Conservation (phyloP, 257 asterid species). For the Nyctanthes arbortristis region DNA sequence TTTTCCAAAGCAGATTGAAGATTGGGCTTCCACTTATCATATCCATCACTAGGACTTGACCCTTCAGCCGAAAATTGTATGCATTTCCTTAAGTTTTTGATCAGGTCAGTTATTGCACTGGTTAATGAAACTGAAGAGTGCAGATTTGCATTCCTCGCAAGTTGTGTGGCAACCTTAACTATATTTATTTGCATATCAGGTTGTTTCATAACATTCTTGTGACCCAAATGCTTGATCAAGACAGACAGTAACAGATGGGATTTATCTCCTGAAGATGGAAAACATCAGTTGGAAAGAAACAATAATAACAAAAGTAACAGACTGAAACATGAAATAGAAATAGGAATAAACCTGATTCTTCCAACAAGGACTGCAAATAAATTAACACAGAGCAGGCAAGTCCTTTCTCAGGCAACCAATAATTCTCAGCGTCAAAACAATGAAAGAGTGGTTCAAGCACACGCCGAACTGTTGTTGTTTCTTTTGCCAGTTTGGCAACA, state of each 20-base stretch:
- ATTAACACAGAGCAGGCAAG: constrained; percentile 43
- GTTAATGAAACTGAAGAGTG: constrained; percentile 33
- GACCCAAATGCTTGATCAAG: constrained; percentile 55
- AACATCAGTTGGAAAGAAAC: constrained; percentile 4
- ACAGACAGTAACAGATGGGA: constrained; percentile 43
- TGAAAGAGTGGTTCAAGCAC: constrained; percentile 54
- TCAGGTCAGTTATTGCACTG: constrained; percentile 46
- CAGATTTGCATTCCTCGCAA: constrained; percentile 40
- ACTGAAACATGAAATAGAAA: background rate
- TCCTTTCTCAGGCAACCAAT: constrained; percentile 48
- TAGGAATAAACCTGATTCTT: constrained; percentile 44
- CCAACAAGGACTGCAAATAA: constrained; percentile 41
- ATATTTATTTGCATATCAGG: constrained; percentile 38
- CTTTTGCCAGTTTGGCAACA: constrained; percentile 48
- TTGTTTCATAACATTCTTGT: constrained; percentile 41
- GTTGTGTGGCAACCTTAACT: constrained; percentile 31
- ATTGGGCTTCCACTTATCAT: constrained; percentile 27
- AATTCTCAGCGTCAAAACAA: constrained; percentile 45
- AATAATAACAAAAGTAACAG: background rate
- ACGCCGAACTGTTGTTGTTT: constrained; percentile 51
- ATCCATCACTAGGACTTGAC: constrained; percentile 27
- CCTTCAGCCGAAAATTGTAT: constrained; percentile 36
- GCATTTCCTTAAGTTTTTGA: constrained; percentile 41
- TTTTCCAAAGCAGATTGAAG: constrained; percentile 45
- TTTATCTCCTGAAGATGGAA: constrained; percentile 38